Percentiles rank a stretch among this genome's conserved stretches.
phyloP scores from a whole-genome alignment of 2,329 filamentous ascomycete species.

The Clarireedia paspali region DNA sequence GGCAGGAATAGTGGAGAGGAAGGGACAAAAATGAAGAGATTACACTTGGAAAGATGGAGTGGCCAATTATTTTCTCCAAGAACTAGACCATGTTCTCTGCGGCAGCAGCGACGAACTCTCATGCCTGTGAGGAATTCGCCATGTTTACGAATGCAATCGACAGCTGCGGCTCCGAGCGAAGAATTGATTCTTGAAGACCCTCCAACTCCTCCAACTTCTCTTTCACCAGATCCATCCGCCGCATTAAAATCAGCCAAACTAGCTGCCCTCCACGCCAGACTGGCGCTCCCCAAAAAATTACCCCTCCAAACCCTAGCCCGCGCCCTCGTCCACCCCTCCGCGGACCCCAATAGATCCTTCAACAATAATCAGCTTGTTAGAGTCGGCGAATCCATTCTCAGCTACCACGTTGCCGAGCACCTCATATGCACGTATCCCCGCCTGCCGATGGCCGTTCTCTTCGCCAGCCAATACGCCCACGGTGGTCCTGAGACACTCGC shows the following conservation, averaged over 20 bases:
- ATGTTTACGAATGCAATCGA: slow-evolving; percentile 21
- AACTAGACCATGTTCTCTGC: slow-evolving; percentile 36
- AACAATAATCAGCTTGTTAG: slow-evolving; percentile 83
- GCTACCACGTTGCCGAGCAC: slow-evolving; percentile 83
- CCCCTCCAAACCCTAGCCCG: slow-evolving; percentile 81
- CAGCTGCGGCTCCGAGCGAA: slow-evolving; percentile 10
- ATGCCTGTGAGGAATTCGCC: slow-evolving; percentile 31
- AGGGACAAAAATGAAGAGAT: slow-evolving; percentile 46
- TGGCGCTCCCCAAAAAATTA: slow-evolving; percentile 72
- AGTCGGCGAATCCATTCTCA: slow-evolving; percentile 74
- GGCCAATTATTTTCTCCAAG: slow-evolving; percentile 46
- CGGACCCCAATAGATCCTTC: slow-evolving; percentile 70
- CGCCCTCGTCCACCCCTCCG: slow-evolving; percentile 76
- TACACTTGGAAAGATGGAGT: slow-evolving; percentile 53
- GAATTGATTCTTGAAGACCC: slow-evolving; percentile 24
- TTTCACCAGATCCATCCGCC: slow-evolving; percentile 51
- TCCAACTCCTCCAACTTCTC: not conserved
- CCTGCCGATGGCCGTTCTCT: slow-evolving; percentile 80
- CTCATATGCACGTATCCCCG: slow-evolving; percentile 85
- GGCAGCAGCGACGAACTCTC: slow-evolving; percentile 49
- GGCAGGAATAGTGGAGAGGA: slow-evolving; percentile 13
- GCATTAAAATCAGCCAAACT: slow-evolving; percentile 78
- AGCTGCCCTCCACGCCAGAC: slow-evolving; percentile 81
- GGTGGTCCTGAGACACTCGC: slow-evolving; percentile 67
- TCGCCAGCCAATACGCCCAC: slow-evolving; percentile 79